These are phyloP conservation scores for Pulveroboletus frians DNA, from an alignment of 768 basidiomycete genomes.

Conservation along the genomic window DNA sequence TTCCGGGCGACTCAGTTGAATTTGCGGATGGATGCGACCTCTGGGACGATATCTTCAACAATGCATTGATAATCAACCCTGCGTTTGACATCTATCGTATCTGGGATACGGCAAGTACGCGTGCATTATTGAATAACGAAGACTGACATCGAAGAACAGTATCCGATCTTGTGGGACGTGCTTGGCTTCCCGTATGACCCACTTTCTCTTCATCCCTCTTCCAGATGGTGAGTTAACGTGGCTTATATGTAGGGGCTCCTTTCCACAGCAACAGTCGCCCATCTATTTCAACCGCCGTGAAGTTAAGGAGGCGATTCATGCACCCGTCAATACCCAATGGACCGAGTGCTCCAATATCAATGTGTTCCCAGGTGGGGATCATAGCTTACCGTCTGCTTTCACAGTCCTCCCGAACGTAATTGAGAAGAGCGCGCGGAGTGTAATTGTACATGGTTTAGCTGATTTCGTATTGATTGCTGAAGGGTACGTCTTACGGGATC, in stretches of 20 bases:
- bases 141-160: conserved; percentile 26
- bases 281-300: conserved; percentile 67
- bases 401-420: conserved; percentile 70
- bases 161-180: conserved; percentile 71
- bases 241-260: conserved; percentile 46
- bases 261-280: conserved; percentile 51
- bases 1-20: conserved; percentile 53
- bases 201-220: background rate
- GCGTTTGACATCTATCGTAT: conserved; percentile 77
- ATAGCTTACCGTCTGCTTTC: conserved; percentile 55
- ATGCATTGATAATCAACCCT: conserved; percentile 59
- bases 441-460: conserved; percentile 68
- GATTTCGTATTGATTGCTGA: conserved; percentile 73
- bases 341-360: conserved; percentile 52
- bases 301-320: conserved; percentile 64
- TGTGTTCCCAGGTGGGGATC: conserved; percentile 61
- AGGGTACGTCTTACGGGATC: conserved; percentile 42
- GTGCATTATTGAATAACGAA: background rate
- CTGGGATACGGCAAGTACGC: conserved; percentile 51
- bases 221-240: background rate
- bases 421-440: conserved; percentile 62
- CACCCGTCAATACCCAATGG: conserved; percentile 58
- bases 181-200: conserved; percentile 68
- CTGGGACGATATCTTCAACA: conserved; percentile 62
- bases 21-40: conserved; percentile 54